Evolutionary conservation across 495 filamentous ascomycete genomes (phyloP).

Genomic region (Lophiotrema nucula): DNA sequence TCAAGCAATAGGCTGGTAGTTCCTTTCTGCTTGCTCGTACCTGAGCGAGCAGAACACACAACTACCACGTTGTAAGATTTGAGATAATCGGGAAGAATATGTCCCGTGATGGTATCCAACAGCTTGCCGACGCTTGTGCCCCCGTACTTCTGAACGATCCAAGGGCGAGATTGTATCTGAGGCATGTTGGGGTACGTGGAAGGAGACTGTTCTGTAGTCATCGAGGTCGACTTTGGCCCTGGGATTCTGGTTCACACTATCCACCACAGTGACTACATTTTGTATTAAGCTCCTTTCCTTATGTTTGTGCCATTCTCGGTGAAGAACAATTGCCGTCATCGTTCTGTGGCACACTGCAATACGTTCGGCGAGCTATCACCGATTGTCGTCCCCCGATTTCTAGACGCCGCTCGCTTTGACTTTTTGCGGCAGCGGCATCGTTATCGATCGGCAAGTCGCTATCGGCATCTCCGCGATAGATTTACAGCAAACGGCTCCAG

Average conservation of each 20-base stretch:
- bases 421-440: background rate
- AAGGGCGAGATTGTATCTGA: conserved; percentile 30
- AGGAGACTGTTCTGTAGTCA: no score
- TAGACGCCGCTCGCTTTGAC: no score
- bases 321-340: no score
- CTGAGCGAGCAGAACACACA: conserved; percentile 33
- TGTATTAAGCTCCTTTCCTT: background rate
- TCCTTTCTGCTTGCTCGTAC: conserved; percentile 33
- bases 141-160: conserved; percentile 49
- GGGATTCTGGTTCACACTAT: background rate
- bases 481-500: no score
- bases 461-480: conserved; percentile 2
- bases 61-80: conserved; percentile 39
- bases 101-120: conserved; percentile 40
- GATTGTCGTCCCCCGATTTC: no score
- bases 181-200: conserved; percentile 3
- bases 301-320: no score
- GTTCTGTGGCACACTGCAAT: no score
- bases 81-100: conserved; percentile 42
- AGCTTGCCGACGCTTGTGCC: conserved; percentile 47
- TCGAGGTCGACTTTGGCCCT: background rate
- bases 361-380: no score
- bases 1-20: conserved; percentile 42
- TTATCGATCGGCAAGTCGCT: conserved; percentile 1
- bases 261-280: background rate